Conservation (phyloP, 352 stramenopile species). For the Globisporangium irregulare region DNA sequence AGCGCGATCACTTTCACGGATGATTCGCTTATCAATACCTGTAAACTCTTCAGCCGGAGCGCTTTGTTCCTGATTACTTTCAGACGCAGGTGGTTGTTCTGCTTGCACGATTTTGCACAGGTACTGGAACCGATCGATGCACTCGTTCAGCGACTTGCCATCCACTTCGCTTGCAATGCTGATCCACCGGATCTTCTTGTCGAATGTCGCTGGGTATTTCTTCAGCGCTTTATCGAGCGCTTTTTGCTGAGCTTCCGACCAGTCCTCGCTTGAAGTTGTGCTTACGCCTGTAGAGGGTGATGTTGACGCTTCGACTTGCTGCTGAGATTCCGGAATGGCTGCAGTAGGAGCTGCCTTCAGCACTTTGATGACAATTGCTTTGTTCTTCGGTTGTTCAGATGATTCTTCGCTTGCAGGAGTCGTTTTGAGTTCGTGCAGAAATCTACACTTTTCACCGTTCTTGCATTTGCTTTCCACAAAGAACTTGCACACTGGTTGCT, state of each 20-base stretch:
- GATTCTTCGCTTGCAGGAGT: conserved; percentile 9
- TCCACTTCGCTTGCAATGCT: conserved; percentile 65
- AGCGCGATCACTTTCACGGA: conserved; percentile 39
- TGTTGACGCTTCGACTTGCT: background rate
- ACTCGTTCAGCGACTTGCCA: conserved; percentile 72
- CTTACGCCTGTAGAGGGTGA: background rate
- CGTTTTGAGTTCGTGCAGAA: conserved; percentile 17
- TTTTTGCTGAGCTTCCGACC: conserved; percentile 63
- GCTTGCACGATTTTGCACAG: conserved; percentile 49
- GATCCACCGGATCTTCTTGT: conserved; percentile 66
- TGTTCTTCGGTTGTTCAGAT: background rate
- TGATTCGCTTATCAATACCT: conserved; percentile 43
- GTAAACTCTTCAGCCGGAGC: conserved; percentile 17
- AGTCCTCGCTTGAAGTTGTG: conserved; percentile 27
- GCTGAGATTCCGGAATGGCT: background rate
- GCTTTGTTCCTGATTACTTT: background rate
- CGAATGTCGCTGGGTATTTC: conserved; percentile 67
- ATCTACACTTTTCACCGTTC: conserved; percentile 32
- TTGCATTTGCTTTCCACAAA: conserved; percentile 52
- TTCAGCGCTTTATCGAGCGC: conserved; percentile 66
- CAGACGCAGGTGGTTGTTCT: conserved; percentile 4
- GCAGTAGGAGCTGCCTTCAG: background rate
- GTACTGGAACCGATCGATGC: conserved; percentile 77
- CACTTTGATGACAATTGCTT: conserved; percentile 15
- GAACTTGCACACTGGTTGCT: conserved; percentile 36